These are phyloP conservation scores for Seiridium cupressi DNA, from an alignment of 2,329 filamentous ascomycete genomes.

Conservation along the genomic window DNA sequence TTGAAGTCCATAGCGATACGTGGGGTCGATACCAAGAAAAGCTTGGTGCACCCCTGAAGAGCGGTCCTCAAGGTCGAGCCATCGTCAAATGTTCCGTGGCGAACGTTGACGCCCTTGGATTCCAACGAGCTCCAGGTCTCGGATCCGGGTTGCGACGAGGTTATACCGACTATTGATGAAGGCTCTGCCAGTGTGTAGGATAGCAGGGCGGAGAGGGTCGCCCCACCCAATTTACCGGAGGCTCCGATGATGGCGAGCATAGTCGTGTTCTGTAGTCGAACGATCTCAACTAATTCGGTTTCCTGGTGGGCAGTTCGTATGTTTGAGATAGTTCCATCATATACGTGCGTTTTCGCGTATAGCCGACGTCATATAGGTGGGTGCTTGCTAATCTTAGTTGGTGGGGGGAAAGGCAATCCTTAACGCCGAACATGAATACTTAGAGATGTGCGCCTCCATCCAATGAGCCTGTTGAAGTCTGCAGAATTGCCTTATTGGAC, in stretches of 20 bases:
- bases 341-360: not conserved
- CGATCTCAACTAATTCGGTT: no score
- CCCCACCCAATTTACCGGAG: slow-evolving; percentile 50
- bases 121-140: slow-evolving; percentile 34
- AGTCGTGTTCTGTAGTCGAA: not conserved
- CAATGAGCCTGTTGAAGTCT: no score
- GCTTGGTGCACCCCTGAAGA: slow-evolving; percentile 46
- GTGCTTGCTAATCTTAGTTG: not conserved
- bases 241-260: slow-evolving; percentile 48
- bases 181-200: slow-evolving; percentile 28
- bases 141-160: slow-evolving; percentile 41
- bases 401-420: not conserved
- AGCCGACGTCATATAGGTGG: not conserved
- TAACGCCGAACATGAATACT: not conserved
- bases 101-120: slow-evolving; percentile 42
- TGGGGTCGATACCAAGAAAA: slow-evolving; percentile 52
- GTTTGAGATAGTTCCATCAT: no score
- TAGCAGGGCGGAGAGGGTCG: slow-evolving; percentile 47
- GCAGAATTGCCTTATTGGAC: not conserved
- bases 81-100: slow-evolving; percentile 50
- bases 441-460: no score
- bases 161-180: slow-evolving; percentile 26
- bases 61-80: slow-evolving; percentile 41
- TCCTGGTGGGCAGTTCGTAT: no score
- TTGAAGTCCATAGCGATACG: slow-evolving; percentile 22